Conservation (phyloP, 2,329 filamentous ascomycete species). For the Bisporella sp. region DNA sequence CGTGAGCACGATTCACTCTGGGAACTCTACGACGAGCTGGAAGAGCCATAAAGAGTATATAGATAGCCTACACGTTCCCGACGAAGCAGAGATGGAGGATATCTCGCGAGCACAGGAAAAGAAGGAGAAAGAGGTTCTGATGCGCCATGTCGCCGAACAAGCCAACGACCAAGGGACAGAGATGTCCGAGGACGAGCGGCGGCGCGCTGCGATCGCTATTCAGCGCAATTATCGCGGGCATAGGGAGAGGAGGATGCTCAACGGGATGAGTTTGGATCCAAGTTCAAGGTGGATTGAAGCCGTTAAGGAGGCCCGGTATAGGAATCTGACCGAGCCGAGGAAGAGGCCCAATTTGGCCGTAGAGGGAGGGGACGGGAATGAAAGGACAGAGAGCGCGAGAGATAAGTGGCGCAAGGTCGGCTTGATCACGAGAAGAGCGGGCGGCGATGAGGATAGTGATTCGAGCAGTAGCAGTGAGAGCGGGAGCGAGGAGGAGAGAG, state of each 20-base stretch:
- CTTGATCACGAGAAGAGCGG: constrained; percentile 64
- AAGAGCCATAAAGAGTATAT: constrained; percentile 25
- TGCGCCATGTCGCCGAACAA: constrained; percentile 8
- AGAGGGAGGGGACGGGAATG: constrained; percentile 1
- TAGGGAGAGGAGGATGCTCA: constrained; percentile 61
- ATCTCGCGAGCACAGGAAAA: constrained; percentile 42
- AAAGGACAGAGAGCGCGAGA: constrained; percentile 36
- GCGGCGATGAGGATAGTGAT: constrained; percentile 50
- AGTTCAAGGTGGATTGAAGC: constrained; percentile 33
- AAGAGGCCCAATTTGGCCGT: constrained; percentile 18
- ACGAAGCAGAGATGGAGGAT: constrained; percentile 35
- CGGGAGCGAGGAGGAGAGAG: constrained; percentile 30
- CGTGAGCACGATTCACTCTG: constrained; percentile 9
- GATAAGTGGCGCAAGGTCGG: constrained; percentile 72
- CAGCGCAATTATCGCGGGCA: constrained; percentile 76
- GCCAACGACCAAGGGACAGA: constrained; percentile 29
- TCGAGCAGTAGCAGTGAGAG: constrained; percentile 11
- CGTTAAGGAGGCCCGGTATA: constrained; percentile 50
- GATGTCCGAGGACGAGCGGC: constrained; percentile 34
- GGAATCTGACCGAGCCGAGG: constrained; percentile 39
- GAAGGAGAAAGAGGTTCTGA: constrained; percentile 22
- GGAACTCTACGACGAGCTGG: constrained; percentile 9
- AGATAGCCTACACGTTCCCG: constrained; percentile 20
- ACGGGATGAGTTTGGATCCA: constrained; percentile 52
- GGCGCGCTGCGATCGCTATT: constrained; percentile 48